Evolutionary conservation across 2,329 filamentous ascomycete genomes (phyloP).

Genomic region (Ceratocystis diversiconidia): DNA sequence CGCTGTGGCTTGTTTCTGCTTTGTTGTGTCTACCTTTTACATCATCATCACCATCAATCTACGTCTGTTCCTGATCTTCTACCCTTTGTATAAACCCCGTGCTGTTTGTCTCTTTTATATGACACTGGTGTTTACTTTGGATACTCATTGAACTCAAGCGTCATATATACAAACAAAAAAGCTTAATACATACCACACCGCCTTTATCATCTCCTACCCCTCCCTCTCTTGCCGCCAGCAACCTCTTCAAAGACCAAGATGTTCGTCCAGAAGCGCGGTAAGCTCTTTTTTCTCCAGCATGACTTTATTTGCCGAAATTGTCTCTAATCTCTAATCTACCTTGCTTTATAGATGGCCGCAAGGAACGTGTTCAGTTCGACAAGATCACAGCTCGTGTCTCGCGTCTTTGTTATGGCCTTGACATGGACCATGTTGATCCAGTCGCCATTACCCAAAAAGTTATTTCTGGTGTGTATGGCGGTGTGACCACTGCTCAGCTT

Average conservation of each 20-base stretch:
- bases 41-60: conserved; percentile 19
- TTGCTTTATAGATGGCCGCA: conserved; percentile 72
- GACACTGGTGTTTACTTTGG: too few relatives aligned
- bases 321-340: conserved; percentile 5
- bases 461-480: conserved; percentile 97
- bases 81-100: too few relatives aligned
- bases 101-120: too few relatives aligned
- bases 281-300: conserved; percentile 23
- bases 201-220: not conserved
- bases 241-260: conserved; percentile 29
- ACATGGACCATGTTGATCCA: conserved; percentile 87
- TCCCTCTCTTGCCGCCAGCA: conserved; percentile 19
- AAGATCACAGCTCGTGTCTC: conserved; percentile 99
- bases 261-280: conserved; percentile 52
- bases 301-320: not conserved
- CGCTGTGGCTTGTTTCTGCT: not conserved
- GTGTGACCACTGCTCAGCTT: conserved; percentile 89
- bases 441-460: conserved; percentile 98
- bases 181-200: not conserved
- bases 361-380: conserved; percentile 99
- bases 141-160: too few relatives aligned
- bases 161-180: too few relatives aligned
- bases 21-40: too few relatives aligned
- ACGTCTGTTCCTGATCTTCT: not conserved
- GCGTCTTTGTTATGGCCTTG: conserved; percentile 90